Conservation (phyloP, 441 rosid species). For the Mallotus japonicus region DNA sequence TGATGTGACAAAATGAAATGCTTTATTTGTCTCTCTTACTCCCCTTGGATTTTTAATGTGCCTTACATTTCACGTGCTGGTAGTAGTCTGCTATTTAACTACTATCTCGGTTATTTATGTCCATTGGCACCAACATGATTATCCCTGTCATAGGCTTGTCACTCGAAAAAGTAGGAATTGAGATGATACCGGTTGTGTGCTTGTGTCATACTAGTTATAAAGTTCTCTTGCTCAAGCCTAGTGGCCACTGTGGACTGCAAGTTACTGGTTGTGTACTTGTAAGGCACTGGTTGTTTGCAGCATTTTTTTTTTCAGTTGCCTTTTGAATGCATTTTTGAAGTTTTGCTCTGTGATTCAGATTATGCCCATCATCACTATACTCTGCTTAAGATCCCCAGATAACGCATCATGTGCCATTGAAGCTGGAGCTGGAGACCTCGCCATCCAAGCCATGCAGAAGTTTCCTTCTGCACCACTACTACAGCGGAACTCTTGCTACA, state of each 20-base stretch:
- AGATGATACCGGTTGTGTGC: neutral
- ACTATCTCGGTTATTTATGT: neutral
- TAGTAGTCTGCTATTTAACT: neutral
- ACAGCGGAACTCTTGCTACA: constrained; percentile 76
- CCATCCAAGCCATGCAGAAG: constrained; percentile 79
- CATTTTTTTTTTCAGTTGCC: neutral
- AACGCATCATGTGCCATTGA: constrained; percentile 81
- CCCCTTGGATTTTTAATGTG: neutral
- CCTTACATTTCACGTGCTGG: neutral
- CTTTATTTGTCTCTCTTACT: neutral
- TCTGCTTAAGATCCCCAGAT: constrained; percentile 86
- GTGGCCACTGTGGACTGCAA: neutral
- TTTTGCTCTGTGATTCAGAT: constrained; percentile 44
- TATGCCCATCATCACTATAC: constrained; percentile 64
- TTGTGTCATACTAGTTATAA: neutral
- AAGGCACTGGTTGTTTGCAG: no score
- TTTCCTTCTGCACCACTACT: constrained; percentile 68
- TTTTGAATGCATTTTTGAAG: neutral
- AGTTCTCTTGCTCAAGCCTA: neutral
- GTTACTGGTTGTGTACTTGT: no score
- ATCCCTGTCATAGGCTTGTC: neutral
- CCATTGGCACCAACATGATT: neutral
- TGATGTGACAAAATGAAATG: neutral
- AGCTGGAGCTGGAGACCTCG: constrained; percentile 94
- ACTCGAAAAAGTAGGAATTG: neutral